Evolutionary conservation across 2,329 filamentous ascomycete species (phyloP), one percentile per base, ranked within the genome.

Genomic region (Ceratocystis ficicola): DNA sequence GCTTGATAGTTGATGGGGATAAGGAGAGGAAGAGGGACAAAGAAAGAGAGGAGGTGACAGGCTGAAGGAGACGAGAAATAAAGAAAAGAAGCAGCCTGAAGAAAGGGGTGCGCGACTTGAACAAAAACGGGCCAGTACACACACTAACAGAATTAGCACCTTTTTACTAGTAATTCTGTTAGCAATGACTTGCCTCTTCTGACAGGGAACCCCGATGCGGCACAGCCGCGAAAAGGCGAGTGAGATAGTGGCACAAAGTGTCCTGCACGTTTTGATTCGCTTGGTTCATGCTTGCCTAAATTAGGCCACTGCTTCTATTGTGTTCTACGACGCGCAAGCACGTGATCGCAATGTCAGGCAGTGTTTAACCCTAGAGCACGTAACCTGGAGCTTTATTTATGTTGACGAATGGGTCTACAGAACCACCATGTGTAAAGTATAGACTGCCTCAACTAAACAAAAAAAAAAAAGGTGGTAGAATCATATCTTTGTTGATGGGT

Each of bases 1-100:
- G 61, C 36, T 41, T 41, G 36, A 41, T 44, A 36, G 62, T 57
- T 62, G 63, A 62, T 65, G 57, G 65, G 67, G 65, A 60, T 52
- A 50, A 63, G 41, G 60, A 67, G 32, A 44, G 57, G 12, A 60
- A 66, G 44, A 65, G 48, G 63, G 63, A 66, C 48, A 41, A 64
- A 25, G 61, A 62, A 52, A 44, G 48, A 25, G 15, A 46, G 63
- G 30, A 61, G 59, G 66, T 17, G 44, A 57, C 25, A 50, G 46
- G 22, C 36, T 48, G 36, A 52, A 59, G 4, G 44, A 48, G 44
- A 55, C n/a, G 28, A 22, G 22, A 63, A 32, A 50, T 32, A 55
- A 64, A 36, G n/a, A 55, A 64, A 36, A 57, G 25, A 28, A 50
- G 63, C 28, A 10, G 44, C 25, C 17, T 46, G 22, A 41, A 41